Conservation (phyloP, 2,329 filamentous ascomycete genomes). For the Botrytis porri region DNA sequence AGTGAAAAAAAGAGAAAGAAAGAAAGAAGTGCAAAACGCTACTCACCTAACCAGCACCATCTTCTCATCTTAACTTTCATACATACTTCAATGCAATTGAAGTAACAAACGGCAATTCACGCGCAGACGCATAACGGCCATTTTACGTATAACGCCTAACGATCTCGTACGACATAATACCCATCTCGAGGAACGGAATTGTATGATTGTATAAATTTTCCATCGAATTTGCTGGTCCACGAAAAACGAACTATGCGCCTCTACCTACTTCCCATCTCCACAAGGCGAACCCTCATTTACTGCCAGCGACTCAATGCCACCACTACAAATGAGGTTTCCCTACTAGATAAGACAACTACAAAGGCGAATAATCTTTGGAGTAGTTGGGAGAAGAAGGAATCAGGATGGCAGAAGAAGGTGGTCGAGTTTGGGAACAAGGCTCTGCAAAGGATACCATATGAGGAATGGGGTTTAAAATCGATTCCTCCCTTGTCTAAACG, state of each 20-base stretch:
- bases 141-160: not conserved
- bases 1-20: not conserved
- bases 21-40: not conserved
- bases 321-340: conserved; percentile 50
- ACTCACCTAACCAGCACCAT: not conserved
- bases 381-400: conserved; percentile 78
- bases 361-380: conserved; percentile 78
- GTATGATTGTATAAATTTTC: not conserved
- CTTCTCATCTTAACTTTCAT: not conserved
- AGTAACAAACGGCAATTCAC: not conserved
- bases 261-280: conserved; percentile 90
- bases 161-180: not conserved
- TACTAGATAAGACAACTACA: conserved; percentile 64
- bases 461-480: conserved; percentile 97
- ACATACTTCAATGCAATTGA: not conserved
- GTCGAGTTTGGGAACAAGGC: conserved; percentile 84
- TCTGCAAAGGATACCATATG: conserved; percentile 83
- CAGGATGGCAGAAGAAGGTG: conserved; percentile 83
- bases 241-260: conserved; percentile 66
- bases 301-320: conserved; percentile 70
- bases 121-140: not conserved
- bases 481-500: conserved; percentile 76
- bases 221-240: not conserved
- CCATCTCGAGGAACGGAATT: not conserved
- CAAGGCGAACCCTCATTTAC: conserved; percentile 86